phyloP scores from a whole-genome alignment of 176 grass and related monocot genomes.

The Carex pumila region DNA sequence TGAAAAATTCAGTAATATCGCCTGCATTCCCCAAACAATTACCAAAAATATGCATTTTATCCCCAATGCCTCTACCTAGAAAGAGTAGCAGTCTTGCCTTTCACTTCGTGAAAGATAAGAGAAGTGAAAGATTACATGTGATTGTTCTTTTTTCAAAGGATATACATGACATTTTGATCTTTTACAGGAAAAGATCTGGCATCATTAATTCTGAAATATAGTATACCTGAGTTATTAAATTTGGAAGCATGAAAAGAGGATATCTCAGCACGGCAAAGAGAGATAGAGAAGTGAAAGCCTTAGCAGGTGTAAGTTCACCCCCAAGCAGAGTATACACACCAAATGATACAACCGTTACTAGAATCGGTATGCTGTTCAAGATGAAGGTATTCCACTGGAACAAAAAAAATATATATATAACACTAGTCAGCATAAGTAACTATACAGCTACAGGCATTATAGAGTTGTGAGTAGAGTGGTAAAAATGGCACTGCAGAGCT shows the following conservation, averaged over 20 bases:
- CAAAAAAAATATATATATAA: constrained; percentile 12
- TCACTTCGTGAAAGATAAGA: background rate
- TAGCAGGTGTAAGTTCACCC: constrained; percentile 92
- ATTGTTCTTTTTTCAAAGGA: too few species aligned
- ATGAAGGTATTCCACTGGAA: constrained; percentile 94
- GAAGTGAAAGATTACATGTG: too few species aligned
- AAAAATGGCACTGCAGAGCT: too few species aligned
- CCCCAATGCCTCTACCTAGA: too few species aligned
- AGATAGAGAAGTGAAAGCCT: constrained; percentile 96
- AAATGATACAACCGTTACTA: constrained; percentile 89
- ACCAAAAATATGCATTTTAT: background rate
- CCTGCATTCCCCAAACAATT: background rate
- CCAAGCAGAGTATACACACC: constrained; percentile 84
- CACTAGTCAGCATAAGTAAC: background rate
- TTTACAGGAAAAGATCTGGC: too few species aligned
- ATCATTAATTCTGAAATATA: background rate
- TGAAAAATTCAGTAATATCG: background rate
- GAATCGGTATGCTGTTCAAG: constrained; percentile 82
- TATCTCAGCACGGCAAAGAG: constrained; percentile 90
- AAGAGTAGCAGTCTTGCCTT: too few species aligned
- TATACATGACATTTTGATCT: too few species aligned
- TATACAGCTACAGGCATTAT: background rate
- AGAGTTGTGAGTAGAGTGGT: background rate
- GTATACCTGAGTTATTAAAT: constrained; percentile 95
- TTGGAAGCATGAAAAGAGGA: constrained; percentile 89